These are phyloP conservation scores for Linnemannia elongata DNA, from an alignment of 192 early-diverging fungal genomes.

Conservation along the genomic window DNA sequence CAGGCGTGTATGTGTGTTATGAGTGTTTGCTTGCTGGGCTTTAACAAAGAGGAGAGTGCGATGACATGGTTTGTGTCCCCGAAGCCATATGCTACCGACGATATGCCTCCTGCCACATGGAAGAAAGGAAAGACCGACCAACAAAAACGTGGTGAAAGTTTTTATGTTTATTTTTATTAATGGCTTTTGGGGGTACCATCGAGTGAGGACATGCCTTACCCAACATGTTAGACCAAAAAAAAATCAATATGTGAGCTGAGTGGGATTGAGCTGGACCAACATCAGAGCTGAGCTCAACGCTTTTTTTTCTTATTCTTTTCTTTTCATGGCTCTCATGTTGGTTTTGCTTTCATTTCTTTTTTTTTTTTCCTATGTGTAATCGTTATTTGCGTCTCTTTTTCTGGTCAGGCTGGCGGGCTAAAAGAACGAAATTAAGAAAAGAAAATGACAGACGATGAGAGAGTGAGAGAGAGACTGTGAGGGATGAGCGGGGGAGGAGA, in stretches of 20 bases:
- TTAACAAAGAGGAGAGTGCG: neutral
- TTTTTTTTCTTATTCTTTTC: neutral
- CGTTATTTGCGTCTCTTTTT: constrained; percentile 12
- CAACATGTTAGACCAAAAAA: neutral
- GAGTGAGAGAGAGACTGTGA: neutral
- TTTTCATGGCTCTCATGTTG: constrained; percentile 2
- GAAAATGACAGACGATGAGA: neutral
- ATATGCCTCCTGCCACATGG: constrained; percentile 3
- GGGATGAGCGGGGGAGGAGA: neutral
- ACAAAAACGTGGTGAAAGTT: constrained; percentile 11
- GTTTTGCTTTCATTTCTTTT: constrained; percentile 19
- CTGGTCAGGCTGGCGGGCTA: neutral
- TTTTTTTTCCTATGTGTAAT: constrained; percentile 18
- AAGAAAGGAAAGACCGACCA: constrained; percentile 2
- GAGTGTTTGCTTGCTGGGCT: neutral
- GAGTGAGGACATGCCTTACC: neutral
- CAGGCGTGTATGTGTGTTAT: neutral
- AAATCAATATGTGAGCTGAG: neutral
- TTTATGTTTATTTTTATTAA: constrained; percentile 12
- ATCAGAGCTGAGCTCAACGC: constrained; percentile 6
- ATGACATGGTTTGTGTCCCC: constrained; percentile 10
- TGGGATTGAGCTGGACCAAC: neutral
- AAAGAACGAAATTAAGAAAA: neutral
- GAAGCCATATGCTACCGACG: constrained; percentile 6
- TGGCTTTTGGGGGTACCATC: neutral